A percentile compares a stretch with the other conserved stretches of the same genome.
phyloP scores from a whole-genome alignment of 2,329 filamentous ascomycete genomes.

The Botrytis byssoidea region DNA sequence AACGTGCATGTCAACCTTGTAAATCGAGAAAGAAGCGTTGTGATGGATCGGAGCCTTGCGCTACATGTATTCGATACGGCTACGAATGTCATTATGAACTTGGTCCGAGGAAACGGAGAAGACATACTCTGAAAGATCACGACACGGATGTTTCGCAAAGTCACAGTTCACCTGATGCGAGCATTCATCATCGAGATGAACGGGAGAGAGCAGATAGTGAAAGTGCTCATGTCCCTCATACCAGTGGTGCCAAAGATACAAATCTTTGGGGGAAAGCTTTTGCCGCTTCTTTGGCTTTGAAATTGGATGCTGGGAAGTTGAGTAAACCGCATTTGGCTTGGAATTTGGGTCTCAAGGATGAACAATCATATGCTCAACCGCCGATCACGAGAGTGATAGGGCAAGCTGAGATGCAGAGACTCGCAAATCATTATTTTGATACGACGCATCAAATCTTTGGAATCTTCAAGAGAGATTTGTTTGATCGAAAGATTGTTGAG shows the following conservation, averaged over 20 bases:
- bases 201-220: slow-evolving; percentile 13
- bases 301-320: slow-evolving; percentile 18
- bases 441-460: slow-evolving; percentile 39
- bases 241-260: background rate
- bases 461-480: slow-evolving; percentile 36
- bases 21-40: slow-evolving; percentile 22
- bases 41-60: slow-evolving; percentile 19
- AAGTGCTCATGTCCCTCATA: slow-evolving; percentile 1
- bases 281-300: slow-evolving; percentile 15
- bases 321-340: slow-evolving; percentile 41
- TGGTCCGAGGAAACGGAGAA: slow-evolving; percentile 15
- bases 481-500: slow-evolving; percentile 31
- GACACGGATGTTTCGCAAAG: slow-evolving; percentile 17
- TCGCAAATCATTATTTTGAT: slow-evolving; percentile 35
- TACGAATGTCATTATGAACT: slow-evolving; percentile 20
- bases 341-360: slow-evolving; percentile 38
- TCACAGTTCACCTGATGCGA: slow-evolving; percentile 20
- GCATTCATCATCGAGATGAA: slow-evolving; percentile 9
- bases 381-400: slow-evolving; percentile 30
- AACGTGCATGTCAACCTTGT: slow-evolving; percentile 21
- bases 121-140: slow-evolving; percentile 15
- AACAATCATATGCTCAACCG: slow-evolving; percentile 26
- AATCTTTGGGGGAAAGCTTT: slow-evolving; percentile 19
- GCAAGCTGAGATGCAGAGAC: slow-evolving; percentile 14
- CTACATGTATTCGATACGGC: slow-evolving; percentile 16